A percentile compares a stretch with the other conserved stretches of the same genome.
phyloP scores from a whole-genome alignment of 805 yeast species.

The Ogataea pini region DNA sequence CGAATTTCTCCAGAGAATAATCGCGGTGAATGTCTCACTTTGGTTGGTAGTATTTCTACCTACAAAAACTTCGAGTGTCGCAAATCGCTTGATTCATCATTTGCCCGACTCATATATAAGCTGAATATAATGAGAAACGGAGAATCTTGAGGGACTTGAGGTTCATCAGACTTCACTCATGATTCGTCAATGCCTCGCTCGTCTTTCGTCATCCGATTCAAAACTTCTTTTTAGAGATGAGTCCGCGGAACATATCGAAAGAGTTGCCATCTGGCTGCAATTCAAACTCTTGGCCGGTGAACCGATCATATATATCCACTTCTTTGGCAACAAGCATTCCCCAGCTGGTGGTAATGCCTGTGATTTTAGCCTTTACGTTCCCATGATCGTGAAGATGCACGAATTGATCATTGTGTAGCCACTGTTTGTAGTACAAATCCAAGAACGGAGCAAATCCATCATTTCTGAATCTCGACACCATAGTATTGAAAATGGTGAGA shows the following conservation, averaged over 20 bases:
- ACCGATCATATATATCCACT: constrained; percentile 43
- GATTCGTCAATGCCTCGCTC: no score
- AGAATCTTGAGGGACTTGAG: no score
- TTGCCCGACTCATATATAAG: no score
- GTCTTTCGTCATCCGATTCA: background rate
- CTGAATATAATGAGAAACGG: no score
- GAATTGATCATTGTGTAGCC: constrained; percentile 81
- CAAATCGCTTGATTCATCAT: no score
- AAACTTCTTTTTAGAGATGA: constrained; percentile 61
- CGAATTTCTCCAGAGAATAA: no score
- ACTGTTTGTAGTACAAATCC: constrained; percentile 69
- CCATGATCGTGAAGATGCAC: constrained; percentile 57
- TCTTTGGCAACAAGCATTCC: constrained; percentile 83
- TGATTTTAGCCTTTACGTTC: constrained; percentile 56
- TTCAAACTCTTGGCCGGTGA: constrained; percentile 59
- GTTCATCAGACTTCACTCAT: no score
- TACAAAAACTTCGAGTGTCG: no score
- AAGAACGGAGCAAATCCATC: constrained; percentile 72
- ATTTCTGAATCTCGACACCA: constrained; percentile 56
- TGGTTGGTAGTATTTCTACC: no score
- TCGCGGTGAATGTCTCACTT: no score
- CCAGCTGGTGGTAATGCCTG: constrained; percentile 81
- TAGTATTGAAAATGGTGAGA: constrained; percentile 62
- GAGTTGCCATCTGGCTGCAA: constrained; percentile 98
- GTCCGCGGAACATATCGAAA: constrained; percentile 90